Evolutionary conservation across 2,329 filamentous ascomycete genomes (phyloP).

Genomic region (Coniochaeta ligniaria): DNA sequence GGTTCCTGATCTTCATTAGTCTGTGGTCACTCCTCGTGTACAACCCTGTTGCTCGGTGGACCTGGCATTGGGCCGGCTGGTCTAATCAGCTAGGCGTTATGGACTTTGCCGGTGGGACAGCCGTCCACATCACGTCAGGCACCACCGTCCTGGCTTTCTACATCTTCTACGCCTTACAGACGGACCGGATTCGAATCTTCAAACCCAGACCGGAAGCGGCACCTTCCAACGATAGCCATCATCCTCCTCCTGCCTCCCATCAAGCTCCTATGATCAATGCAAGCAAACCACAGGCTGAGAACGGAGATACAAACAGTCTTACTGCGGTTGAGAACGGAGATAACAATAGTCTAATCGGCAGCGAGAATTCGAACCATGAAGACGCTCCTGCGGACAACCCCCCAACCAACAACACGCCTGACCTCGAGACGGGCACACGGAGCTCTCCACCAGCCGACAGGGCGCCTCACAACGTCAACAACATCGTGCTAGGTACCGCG

Average conservation of each 20-base stretch:
- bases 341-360: not conserved
- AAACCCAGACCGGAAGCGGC: not conserved
- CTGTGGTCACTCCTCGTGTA: conserved; percentile 10
- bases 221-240: not conserved
- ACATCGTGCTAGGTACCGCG: conserved; percentile 43
- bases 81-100: conserved; percentile 8
- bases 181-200: not conserved
- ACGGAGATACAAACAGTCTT: not conserved
- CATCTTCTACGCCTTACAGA: conserved; percentile 6
- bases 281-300: not conserved
- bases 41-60: conserved; percentile 12
- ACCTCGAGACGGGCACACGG: not conserved
- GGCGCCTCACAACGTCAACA: conserved; percentile 25
- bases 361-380: not conserved
- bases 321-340: not conserved
- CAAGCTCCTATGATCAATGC: not conserved
- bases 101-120: conserved; percentile 14
- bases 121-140: conserved; percentile 13
- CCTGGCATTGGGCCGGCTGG: conserved; percentile 12
- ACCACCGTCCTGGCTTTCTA: conserved; percentile 7
- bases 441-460: not conserved
- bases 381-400: not conserved
- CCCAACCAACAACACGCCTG: not conserved
- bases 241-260: not conserved
- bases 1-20: conserved; percentile 11